Base-by-base conservation (phyloP, 192 early-diverging fungal genomes). In the Coemansia asiatica region DNA sequence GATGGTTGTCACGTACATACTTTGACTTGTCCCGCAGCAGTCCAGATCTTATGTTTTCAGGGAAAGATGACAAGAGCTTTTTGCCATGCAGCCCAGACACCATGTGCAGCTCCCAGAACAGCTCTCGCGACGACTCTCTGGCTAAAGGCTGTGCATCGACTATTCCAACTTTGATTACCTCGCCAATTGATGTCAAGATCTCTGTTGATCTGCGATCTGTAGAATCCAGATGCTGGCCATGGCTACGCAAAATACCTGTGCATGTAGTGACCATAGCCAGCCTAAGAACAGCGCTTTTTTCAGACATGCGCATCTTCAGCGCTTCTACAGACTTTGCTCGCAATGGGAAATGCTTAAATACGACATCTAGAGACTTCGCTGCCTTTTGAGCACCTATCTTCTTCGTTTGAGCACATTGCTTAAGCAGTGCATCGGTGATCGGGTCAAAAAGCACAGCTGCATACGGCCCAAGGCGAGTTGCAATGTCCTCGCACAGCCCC, bases 341-440 rank as follows among this genome's bases (percentile, higher is more conserved):
- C 48, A 82, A 38, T 4, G 74, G 80, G 27, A 82, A 76, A 44
- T 63, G 47, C 35, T 61, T 61, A 40, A 67, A 70, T n/a, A 76
- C 72, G 19, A 63, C 56, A 28, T 72, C 65, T 7, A 77, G 44
- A 22, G 75, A 73, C 56, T 58, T 64, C 46, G 72, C 67, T 1
- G 80, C 80, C 51, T 59, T 50, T 46, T 82, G 80, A 2, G 80
- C 80, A 26, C 74, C 69, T 15, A 82, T 70, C 44, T 72, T 76
- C 56, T 82, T 82, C 4, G 75, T 82, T 40, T 82, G 80, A 16
- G 68, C 61, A 25, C 80, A 82, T 19, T 76, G 80, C 25, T 67
- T 70, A 26, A 82, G 58, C 22, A 82, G 61, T 0, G 61, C 63
- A 5, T 77, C 80, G 13, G 65, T 48, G 15, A 82, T 74, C 3